These are phyloP conservation scores for Paecilomyces sp. DNA, from an alignment of 2,329 filamentous ascomycete genomes.

Conservation along the genomic window DNA sequence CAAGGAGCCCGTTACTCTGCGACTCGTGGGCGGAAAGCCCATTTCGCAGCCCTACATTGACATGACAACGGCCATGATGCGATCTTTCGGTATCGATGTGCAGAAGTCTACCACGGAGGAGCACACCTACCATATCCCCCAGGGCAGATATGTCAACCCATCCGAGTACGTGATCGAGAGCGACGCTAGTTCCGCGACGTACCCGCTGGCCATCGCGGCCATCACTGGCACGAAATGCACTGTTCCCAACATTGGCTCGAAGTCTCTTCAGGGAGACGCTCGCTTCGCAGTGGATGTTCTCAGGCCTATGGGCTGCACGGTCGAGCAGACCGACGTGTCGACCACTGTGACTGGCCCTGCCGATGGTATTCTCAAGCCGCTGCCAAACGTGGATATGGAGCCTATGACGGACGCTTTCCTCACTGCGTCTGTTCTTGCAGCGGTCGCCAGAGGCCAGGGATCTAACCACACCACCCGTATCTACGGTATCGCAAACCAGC, in stretches of 20 bases:
- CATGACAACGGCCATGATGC: conserved; percentile 99
- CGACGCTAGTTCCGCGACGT: conserved; percentile 95
- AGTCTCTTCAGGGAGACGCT: conserved; percentile 88
- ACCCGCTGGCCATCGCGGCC: conserved; percentile 86
- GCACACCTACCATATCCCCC: conserved; percentile 90
- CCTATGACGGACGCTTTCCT: conserved; percentile 99
- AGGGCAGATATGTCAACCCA: conserved; percentile 76
- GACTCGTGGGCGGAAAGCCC: conserved; percentile 89
- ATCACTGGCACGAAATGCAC: conserved; percentile 95
- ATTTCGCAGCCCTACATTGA: conserved; percentile 97
- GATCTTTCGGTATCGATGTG: conserved; percentile 77
- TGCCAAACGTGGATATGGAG: conserved; percentile 91
- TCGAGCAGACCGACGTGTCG: conserved; percentile 74
- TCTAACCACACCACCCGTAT: conserved; percentile 66
- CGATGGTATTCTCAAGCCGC: conserved; percentile 62
- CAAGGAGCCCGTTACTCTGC: conserved; percentile 84
- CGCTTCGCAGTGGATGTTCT: conserved; percentile 88
- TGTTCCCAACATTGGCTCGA: conserved; percentile 89
- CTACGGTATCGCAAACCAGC: conserved; percentile 91
- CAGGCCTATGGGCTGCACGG: conserved; percentile 84
- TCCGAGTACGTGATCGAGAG: conserved; percentile 86
- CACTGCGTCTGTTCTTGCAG: conserved; percentile 86
- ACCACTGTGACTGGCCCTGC: conserved; percentile 91
- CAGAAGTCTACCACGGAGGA: conserved; percentile 67
- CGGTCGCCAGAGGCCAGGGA: conserved; percentile 68